Evolutionary conservation across 805 yeast species (phyloP).

Genomic region (Isabelozyma rhagii): DNA sequence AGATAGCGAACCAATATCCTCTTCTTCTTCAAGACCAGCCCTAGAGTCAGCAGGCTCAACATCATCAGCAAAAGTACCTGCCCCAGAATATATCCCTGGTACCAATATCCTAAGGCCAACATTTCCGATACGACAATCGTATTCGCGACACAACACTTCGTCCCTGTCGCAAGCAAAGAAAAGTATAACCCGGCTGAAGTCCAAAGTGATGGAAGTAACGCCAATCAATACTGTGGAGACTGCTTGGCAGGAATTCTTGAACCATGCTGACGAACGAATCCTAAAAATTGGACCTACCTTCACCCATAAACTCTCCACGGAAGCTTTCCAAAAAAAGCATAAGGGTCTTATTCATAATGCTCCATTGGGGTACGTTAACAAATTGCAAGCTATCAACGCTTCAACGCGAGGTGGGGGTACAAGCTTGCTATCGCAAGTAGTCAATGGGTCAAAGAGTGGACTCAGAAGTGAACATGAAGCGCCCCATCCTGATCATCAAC

Average conservation of each 20-base stretch:
- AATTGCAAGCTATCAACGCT: constrained; percentile 14
- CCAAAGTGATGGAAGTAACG: constrained; percentile 35
- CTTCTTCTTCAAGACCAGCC: constrained; percentile 9
- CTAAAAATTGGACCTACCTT: constrained; percentile 54
- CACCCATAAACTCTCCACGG: constrained; percentile 43
- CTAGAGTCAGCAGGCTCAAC: constrained; percentile 22
- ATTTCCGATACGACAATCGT: constrained; percentile 33
- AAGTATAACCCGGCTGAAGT: constrained; percentile 10
- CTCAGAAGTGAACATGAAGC: constrained; percentile 11
- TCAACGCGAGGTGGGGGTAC: constrained; percentile 15
- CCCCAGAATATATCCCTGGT: constrained; percentile 54
- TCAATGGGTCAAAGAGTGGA: constrained; percentile 27
- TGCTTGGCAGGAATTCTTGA: constrained; percentile 56
- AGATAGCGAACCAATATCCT: constrained; percentile 21
- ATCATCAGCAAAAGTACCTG: constrained; percentile 11
- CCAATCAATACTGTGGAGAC: constrained; percentile 53
- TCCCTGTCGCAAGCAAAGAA: constrained; percentile 10
- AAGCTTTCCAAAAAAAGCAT: constrained; percentile 52
- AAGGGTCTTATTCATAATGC: constrained; percentile 58
- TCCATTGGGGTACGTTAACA: constrained; percentile 44
- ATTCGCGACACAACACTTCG: constrained; percentile 11
- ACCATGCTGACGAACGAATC: constrained; percentile 58
- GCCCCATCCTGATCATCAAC: constrained; percentile 10
- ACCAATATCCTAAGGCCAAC: constrained; percentile 56
- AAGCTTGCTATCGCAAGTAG: constrained; percentile 37